Base-by-base conservation (phyloP, 495 filamentous ascomycete species). In the Thozetella sp. region DNA sequence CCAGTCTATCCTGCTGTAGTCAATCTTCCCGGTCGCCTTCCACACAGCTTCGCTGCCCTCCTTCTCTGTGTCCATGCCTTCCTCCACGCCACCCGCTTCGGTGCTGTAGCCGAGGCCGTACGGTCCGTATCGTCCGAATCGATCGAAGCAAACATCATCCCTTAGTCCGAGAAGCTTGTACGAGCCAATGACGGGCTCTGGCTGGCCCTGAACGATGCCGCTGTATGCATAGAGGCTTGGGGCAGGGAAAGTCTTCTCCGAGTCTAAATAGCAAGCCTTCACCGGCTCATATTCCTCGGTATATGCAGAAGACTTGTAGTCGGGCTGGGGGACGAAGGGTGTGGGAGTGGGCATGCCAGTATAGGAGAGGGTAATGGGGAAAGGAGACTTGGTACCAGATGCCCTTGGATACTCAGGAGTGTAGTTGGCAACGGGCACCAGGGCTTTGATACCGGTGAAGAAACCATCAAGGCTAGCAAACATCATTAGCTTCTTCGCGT, bases 131-230 rank as follows among this genome's bases (percentile, higher is more conserved):
- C 93, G 84, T 25, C 95, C 93, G 72, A 91, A 97, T 1, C 95
- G 83, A 60, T 99, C 95, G 72, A 97, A 98, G 74, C 95, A 99
- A 50, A 97, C 80, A 67, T 96, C 90, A 57, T 95, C 85, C 27
- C 85, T 85, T 19, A 97, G 67, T 0, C 91, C 94, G 11, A 98
- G 69, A 34, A 93, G 70, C 2, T 84, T 80, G 69, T 97, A 88
- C 1, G 90, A 93, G 10, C 95, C 95, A 64, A 96, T 86, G 2
- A 89, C 82, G 22, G 91, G 83, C 46, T 93, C 88, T 10, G 95
- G 92, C 69, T 93, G 90, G 1, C 92, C 92, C 58, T 88, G 81
- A 9, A 89, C 84, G 13, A 95, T 76, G 4, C 93, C 93, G 12
- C 76, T 68, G 63, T 90, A 96, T 13, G 85, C 86, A 43, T 87